Conservation (phyloP, 345 rosid genomes). For the Jatropha curcas region DNA sequence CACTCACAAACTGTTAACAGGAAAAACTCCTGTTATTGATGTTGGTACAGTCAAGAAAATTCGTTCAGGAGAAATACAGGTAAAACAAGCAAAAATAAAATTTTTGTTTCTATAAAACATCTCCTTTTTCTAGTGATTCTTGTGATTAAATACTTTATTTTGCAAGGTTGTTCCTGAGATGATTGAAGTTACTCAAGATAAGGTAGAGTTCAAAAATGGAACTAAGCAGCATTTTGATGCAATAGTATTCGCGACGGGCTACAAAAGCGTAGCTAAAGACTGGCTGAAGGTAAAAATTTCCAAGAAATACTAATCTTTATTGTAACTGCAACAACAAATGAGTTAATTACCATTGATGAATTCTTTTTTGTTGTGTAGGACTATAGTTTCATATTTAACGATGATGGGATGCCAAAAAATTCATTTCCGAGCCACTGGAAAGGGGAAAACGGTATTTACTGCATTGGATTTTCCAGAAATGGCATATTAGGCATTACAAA, state of each 20-base stretch:
- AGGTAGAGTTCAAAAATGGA: conserved; percentile 10
- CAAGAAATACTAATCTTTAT: no score
- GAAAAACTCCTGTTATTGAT: conserved; percentile 28
- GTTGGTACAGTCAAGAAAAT: conserved; percentile 27
- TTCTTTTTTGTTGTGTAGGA: not conserved
- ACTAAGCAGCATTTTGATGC: conserved; percentile 19
- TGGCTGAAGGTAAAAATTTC: conserved; percentile 42
- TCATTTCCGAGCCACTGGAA: not conserved
- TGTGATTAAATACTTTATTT: not conserved
- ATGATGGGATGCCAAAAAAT: not conserved
- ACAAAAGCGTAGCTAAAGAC: conserved; percentile 24
- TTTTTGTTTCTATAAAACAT: no score
- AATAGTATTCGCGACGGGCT: conserved; percentile 32
- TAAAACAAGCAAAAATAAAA: not conserved
- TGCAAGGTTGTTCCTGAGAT: not conserved
- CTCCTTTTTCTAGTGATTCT: no score
- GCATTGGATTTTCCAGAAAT: not conserved
- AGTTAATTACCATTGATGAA: no score
- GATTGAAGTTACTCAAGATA: not conserved
- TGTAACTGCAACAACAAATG: no score
- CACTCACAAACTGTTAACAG: not conserved
- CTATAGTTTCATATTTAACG: not conserved
- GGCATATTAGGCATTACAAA: not conserved
- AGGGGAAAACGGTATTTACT: not conserved
- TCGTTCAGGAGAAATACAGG: conserved; percentile 23